phyloP scores from a whole-genome alignment of 2,329 filamentous ascomycete species.

The Nigrospora sphaerica region DNA sequence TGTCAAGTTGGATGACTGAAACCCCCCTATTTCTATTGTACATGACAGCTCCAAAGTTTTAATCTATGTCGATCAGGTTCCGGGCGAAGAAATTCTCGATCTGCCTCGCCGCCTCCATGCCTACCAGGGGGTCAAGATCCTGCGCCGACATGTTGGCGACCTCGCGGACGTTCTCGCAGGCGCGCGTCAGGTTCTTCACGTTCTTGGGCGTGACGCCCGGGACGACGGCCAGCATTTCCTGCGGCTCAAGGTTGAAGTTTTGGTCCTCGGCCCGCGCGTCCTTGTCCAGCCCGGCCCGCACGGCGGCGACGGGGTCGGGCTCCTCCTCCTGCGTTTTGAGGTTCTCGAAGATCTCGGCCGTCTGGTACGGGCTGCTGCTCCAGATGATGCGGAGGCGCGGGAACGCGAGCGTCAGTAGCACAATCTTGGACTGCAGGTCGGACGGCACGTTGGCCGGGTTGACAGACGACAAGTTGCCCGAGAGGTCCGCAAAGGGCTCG shows the following conservation, averaged over 20 bases:
- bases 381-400: constrained; percentile 87
- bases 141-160: constrained; percentile 78
- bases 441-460: constrained; percentile 53
- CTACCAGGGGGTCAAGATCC: constrained; percentile 68
- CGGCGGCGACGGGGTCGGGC: constrained; percentile 82
- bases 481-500: constrained; percentile 67
- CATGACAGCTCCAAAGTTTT: neutral
- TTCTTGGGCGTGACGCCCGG: constrained; percentile 81
- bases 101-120: constrained; percentile 67
- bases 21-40: neutral
- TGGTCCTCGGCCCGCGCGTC: constrained; percentile 57
- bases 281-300: constrained; percentile 70
- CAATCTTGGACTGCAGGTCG: constrained; percentile 86
- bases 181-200: constrained; percentile 62
- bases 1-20: too few relatives aligned
- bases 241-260: constrained; percentile 74
- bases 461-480: constrained; percentile 54
- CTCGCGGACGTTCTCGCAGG: constrained; percentile 70
- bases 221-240: constrained; percentile 82
- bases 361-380: constrained; percentile 90
- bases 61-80: constrained; percentile 47
- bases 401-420: constrained; percentile 87
- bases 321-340: constrained; percentile 86
- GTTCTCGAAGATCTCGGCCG: constrained; percentile 91
- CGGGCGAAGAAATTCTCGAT: constrained; percentile 76